Conservation (phyloP, 495 filamentous ascomycete genomes). For the Pyrenopolyporus hunteri region DNA sequence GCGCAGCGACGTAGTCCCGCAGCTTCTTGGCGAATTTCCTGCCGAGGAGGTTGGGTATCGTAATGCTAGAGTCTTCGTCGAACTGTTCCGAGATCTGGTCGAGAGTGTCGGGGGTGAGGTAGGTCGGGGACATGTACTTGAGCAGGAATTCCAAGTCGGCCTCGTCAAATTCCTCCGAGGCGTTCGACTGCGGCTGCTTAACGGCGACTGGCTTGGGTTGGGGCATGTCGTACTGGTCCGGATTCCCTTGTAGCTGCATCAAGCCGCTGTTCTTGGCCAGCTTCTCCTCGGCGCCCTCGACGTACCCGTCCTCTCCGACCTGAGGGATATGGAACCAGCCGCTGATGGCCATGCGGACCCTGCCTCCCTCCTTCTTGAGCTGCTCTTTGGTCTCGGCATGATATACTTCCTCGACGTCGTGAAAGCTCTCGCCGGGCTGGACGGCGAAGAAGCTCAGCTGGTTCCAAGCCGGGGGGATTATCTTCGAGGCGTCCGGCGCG, state of each 20-base stretch:
- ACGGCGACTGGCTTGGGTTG: conserved; percentile 63
- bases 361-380: conserved; percentile 65
- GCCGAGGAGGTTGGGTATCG: conserved; percentile 75
- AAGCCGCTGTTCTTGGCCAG: conserved; percentile 87
- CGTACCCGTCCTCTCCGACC: conserved; percentile 90
- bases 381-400: conserved; percentile 59
- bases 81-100: conserved; percentile 82
- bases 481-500: conserved; percentile 71
- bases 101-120: conserved; percentile 92
- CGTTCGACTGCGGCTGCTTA: conserved; percentile 51
- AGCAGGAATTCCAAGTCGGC: conserved; percentile 84
- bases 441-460: conserved; percentile 98
- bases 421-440: conserved; percentile 95
- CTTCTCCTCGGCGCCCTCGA: conserved; percentile 85
- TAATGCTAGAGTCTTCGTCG: conserved; percentile 78
- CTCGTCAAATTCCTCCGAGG: conserved; percentile 66
- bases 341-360: conserved; percentile 95
- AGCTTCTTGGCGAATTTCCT: conserved; percentile 75
- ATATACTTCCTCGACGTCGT: conserved; percentile 98
- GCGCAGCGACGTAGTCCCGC: conserved; percentile 67
- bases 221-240: conserved; percentile 83
- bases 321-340: conserved; percentile 99
- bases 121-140: conserved; percentile 85
- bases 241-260: conserved; percentile 88
- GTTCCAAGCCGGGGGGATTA: conserved; percentile 93